These are phyloP conservation scores for Colletotrichum cordylinicola DNA, from an alignment of 2,329 filamentous ascomycete genomes.

Conservation along the genomic window DNA sequence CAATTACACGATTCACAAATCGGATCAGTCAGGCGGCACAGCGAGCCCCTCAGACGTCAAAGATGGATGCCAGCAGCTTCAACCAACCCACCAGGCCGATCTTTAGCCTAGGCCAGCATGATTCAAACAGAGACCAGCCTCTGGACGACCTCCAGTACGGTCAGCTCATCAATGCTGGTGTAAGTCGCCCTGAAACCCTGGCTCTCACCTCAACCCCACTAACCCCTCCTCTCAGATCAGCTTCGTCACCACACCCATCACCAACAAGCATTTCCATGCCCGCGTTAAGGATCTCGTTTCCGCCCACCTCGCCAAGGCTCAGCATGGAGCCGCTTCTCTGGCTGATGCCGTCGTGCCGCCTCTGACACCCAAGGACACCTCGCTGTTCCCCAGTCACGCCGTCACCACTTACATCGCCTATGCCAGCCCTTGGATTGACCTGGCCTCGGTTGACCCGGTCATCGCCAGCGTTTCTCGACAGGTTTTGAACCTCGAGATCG, in stretches of 20 bases:
- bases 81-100: constrained; percentile 34
- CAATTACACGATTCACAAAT: constrained; percentile 13
- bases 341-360: constrained; percentile 68
- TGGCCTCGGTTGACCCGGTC: constrained; percentile 81
- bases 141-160: constrained; percentile 69
- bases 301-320: constrained; percentile 55
- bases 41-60: background rate
- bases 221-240: constrained; percentile 65
- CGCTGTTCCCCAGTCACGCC: constrained; percentile 69
- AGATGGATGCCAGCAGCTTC: constrained; percentile 12
- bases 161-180: constrained; percentile 72
- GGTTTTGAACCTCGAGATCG: constrained; percentile 87
- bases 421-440: constrained; percentile 91
- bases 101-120: constrained; percentile 79
- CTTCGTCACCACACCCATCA: constrained; percentile 80
- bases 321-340: constrained; percentile 43
- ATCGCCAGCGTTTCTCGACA: constrained; percentile 88
- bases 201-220: background rate
- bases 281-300: constrained; percentile 69
- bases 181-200: constrained; percentile 47
- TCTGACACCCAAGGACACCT: constrained; percentile 81
- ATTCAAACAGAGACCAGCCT: constrained; percentile 65
- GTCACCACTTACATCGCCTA: constrained; percentile 79
- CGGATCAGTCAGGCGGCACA: background rate
- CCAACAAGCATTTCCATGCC: constrained; percentile 73